Conservation (phyloP, 2,329 filamentous ascomycete species). For the Scedosporium minutisporum region DNA sequence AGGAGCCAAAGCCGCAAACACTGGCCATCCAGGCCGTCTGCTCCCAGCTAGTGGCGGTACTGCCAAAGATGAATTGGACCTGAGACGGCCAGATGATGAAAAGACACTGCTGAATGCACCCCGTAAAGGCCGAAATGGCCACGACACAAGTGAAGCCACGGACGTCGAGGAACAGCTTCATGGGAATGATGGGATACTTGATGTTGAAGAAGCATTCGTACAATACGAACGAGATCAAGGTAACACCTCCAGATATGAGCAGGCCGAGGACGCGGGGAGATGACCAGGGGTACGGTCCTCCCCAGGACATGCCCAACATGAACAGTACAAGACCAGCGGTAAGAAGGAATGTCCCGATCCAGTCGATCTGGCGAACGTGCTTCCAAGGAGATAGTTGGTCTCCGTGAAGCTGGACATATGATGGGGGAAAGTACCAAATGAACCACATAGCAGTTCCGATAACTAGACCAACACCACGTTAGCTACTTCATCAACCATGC, state of each 20-base stretch:
- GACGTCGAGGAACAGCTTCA: constrained; percentile 22
- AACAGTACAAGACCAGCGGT: constrained; percentile 17
- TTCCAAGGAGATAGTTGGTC: constrained; percentile 6
- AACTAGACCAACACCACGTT: background rate
- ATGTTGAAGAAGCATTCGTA: constrained; percentile 13
- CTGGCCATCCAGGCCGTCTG: constrained; percentile 19
- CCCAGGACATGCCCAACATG: constrained; percentile 20
- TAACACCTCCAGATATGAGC: constrained; percentile 14
- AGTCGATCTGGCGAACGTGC: constrained; percentile 15
- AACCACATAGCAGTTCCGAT: constrained; percentile 10
- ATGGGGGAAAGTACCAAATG: constrained; percentile 14
- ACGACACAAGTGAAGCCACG: constrained; percentile 19
- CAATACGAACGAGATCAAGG: constrained; percentile 15
- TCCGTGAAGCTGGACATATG: constrained; percentile 14
- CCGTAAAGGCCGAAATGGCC: constrained; percentile 17
- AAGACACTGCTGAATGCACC: constrained; percentile 17
- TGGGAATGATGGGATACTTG: constrained; percentile 16
- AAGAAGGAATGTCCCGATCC: constrained; percentile 17
- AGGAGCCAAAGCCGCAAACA: constrained; percentile 18
- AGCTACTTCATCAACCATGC: too few relatives aligned
- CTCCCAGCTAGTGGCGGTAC: constrained; percentile 14
- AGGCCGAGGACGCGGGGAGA: constrained; percentile 16
- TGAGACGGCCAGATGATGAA: constrained; percentile 22
- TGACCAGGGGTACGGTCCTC: constrained; percentile 12
- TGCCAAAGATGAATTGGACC: constrained; percentile 10